Percentiles rank a stretch among this genome's conserved stretches.
Conservation (phyloP, 345 rosid genomes). For the Nasturtium officinale region DNA sequence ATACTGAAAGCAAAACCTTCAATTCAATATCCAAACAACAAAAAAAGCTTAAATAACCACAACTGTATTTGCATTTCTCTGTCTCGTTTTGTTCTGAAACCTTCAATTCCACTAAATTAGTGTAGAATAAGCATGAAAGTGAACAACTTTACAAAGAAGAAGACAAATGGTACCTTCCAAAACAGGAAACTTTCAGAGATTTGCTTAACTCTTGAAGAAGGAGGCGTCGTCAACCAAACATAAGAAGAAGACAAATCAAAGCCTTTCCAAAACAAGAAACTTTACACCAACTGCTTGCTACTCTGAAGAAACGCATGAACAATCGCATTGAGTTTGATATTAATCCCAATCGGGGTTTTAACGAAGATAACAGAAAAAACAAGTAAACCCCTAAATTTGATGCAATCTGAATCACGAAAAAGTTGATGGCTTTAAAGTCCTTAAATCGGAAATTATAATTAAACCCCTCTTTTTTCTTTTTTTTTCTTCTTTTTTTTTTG, state of each 20-base stretch:
- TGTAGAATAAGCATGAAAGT: slow-evolving; percentile 23
- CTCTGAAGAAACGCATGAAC: slow-evolving; percentile 32
- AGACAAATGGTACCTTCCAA: slow-evolving; percentile 32
- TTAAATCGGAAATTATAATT: not conserved
- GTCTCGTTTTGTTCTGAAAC: slow-evolving; percentile 12
- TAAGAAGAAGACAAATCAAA: slow-evolving; percentile 30
- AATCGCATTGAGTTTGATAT: slow-evolving; percentile 19
- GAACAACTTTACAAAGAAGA: slow-evolving; percentile 21
- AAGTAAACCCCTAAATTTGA: slow-evolving; percentile 21
- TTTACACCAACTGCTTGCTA: slow-evolving; percentile 12
- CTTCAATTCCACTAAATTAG: not conserved
- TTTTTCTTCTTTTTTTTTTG: no score
- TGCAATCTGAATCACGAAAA: slow-evolving; percentile 37
- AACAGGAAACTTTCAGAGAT: slow-evolving; percentile 9
- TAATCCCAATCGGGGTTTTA: slow-evolving; percentile 11
- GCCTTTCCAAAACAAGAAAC: slow-evolving; percentile 27
- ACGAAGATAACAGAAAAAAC: not conserved
- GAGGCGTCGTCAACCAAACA: not conserved
- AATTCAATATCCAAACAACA: slow-evolving; percentile 13
- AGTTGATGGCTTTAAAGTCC: slow-evolving; percentile 19
- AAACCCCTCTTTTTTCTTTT: slow-evolving; percentile 24
- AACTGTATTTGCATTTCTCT: slow-evolving; percentile 10
- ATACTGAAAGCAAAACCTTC: slow-evolving; percentile 35
- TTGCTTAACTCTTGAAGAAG: slow-evolving; percentile 1
- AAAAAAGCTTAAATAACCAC: not conserved